Evolutionary conservation across 2,329 filamentous ascomycete genomes (phyloP), one percentile per base, ranked within the genome.

Genomic region (Penicillium sp.): DNA sequence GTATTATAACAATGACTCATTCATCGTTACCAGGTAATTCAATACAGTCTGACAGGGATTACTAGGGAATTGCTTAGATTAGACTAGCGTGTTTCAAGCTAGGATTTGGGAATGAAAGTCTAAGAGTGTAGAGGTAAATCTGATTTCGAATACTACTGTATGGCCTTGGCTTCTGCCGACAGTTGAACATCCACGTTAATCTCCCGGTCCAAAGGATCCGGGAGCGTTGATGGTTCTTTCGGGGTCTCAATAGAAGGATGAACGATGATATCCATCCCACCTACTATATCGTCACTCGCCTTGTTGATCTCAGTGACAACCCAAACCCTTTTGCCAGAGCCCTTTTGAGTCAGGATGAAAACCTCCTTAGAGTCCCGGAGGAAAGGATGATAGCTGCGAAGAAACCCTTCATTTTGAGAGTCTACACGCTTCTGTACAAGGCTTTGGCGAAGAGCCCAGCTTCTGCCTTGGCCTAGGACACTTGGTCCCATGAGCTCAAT

Each of bases 331-430:
- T 33, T 15, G 16, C 36, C 26, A 18, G 26, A 18, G 38, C 6
- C 6, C 16, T 42, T 42, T 5, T 26, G 12, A n/a, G 45, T 48
- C 3, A 48, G 36, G 9, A 28, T 18, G 18, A 48, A 48, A 38
- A 48, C 45, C 24, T 48, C 45, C 23, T 24, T 36, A 10, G 31
- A 26, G 26, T 36, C 21, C 26, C 45, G 45, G 13, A 48, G 21
- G 45, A 38, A 26, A 13, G 45, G 45, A 18, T 48, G 45, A 15
- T 41, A 48, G 36, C 34, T 48, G 18, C 45, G 45, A 38, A 48
- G 16, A 36, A 48, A 26, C 26, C 41, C 26, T 33, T 48, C 45
- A 38, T 48, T 48, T 16, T 48, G 24, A 28, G 26, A 28, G 26
- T 28, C 9, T 6, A 28, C 26, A 28, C 26, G 6, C 26, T 28